These are phyloP conservation scores for Fagopyrum homotropicum DNA, from an alignment of 148 eudicot genomes.

Conservation along the genomic window DNA sequence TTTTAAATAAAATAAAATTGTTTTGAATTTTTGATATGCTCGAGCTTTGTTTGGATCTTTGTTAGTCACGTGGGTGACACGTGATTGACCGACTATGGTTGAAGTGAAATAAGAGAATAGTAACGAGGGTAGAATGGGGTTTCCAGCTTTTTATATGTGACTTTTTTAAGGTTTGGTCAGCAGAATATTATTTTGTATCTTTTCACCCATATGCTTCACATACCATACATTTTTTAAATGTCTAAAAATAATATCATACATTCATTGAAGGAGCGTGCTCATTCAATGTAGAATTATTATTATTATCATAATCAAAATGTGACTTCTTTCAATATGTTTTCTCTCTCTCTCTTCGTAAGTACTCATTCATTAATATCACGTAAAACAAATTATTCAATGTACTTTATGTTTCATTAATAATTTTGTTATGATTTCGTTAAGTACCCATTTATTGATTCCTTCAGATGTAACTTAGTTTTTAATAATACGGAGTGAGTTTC, in stretches of 20 bases:
- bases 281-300: not conserved
- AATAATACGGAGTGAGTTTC: too few relatives aligned
- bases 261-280: not conserved
- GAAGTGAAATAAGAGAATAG: not conserved
- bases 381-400: not conserved
- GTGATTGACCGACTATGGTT: conserved; percentile 3
- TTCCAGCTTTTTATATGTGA: not conserved
- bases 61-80: conserved; percentile 2
- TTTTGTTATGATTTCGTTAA: too few relatives aligned
- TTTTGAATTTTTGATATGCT: not conserved
- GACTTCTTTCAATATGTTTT: not conserved
- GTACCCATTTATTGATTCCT: too few relatives aligned
- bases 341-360: not conserved
- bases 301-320: not conserved
- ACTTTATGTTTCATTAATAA: too few relatives aligned
- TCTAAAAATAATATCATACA: too few relatives aligned
- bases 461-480: too few relatives aligned
- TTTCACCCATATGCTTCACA: not conserved
- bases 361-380: not conserved
- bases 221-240: not conserved
- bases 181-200: not conserved
- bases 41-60: not conserved
- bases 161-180: not conserved
- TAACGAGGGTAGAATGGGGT: not conserved
- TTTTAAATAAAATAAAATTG: not conserved